These are phyloP conservation scores for Colletotrichum liaoningense DNA, from an alignment of 2,329 filamentous ascomycete genomes.

Conservation along the genomic window DNA sequence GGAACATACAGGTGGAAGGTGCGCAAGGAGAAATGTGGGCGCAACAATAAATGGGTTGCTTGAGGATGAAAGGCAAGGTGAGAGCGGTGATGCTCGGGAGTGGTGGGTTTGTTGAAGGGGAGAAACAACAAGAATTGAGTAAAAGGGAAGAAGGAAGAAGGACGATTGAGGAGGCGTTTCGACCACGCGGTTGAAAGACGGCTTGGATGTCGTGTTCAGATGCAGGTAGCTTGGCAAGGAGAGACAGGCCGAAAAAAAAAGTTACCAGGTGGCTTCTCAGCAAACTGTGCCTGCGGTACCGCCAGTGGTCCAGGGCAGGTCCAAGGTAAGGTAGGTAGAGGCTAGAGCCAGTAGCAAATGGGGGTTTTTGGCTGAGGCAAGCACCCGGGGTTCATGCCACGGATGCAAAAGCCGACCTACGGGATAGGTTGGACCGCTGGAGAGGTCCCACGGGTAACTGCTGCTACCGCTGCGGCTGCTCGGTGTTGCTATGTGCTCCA, in stretches of 20 bases:
- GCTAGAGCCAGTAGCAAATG: slow-evolving; percentile 29
- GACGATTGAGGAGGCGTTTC: slow-evolving; percentile 34
- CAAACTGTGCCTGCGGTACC: slow-evolving; percentile 46
- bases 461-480: background rate
- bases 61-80: slow-evolving; percentile 37
- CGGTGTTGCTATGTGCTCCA: no score
- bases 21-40: slow-evolving; percentile 18
- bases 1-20: slow-evolving; percentile 21
- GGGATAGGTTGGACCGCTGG: background rate
- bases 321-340: background rate
- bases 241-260: slow-evolving; percentile 29
- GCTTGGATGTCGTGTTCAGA: slow-evolving; percentile 35
- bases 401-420: slow-evolving; percentile 20
- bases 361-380: slow-evolving; percentile 9
- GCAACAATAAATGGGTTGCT: slow-evolving; percentile 24
- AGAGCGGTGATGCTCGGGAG: slow-evolving; percentile 11
- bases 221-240: slow-evolving; percentile 31
- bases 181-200: slow-evolving; percentile 32
- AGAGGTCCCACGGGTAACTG: slow-evolving; percentile 7
- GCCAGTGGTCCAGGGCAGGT: slow-evolving; percentile 37
- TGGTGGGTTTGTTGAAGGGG: slow-evolving; percentile 1
- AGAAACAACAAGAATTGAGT: background rate
- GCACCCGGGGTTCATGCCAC: slow-evolving; percentile 12
- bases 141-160: slow-evolving; percentile 33
- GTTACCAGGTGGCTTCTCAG: slow-evolving; percentile 36